These are phyloP conservation scores for Coemansia sp. DNA, from an alignment of 192 early-diverging fungal species.

Conservation along the genomic window DNA sequence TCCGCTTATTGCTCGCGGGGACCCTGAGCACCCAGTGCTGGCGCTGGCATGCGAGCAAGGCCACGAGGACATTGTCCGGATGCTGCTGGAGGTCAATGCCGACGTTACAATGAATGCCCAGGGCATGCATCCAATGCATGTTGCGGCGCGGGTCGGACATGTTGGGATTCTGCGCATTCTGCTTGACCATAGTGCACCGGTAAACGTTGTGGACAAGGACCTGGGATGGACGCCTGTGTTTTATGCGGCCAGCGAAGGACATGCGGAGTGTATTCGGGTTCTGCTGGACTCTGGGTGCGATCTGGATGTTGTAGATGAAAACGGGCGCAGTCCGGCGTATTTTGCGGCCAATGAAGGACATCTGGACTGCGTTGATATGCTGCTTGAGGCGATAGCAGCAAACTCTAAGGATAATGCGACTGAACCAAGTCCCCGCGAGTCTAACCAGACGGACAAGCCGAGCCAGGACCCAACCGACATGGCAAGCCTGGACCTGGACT, in stretches of 20 bases:
- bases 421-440: background rate
- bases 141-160: slow-evolving; percentile 83
- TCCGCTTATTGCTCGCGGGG: slow-evolving; percentile 49
- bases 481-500: slow-evolving; percentile 70
- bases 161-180: slow-evolving; percentile 67
- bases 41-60: slow-evolving; percentile 92
- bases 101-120: slow-evolving; percentile 72
- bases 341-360: slow-evolving; percentile 95
- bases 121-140: slow-evolving; percentile 84
- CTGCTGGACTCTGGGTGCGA: slow-evolving; percentile 76
- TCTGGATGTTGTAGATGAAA: slow-evolving; percentile 77
- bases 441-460: background rate
- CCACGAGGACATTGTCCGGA: slow-evolving; percentile 75
- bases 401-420: background rate
- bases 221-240: slow-evolving; percentile 97
- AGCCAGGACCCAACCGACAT: slow-evolving; percentile 50
- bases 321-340: slow-evolving; percentile 76
- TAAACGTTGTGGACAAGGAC: slow-evolving; percentile 85
- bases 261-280: slow-evolving; percentile 73
- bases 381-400: slow-evolving; percentile 60
- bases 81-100: slow-evolving; percentile 75
- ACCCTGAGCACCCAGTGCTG: slow-evolving; percentile 63
- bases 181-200: slow-evolving; percentile 66
- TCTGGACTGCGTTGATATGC: slow-evolving; percentile 70
- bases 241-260: slow-evolving; percentile 89